phyloP scores from a whole-genome alignment of 306 rosid species.

The Pachyrhizus erosus region DNA sequence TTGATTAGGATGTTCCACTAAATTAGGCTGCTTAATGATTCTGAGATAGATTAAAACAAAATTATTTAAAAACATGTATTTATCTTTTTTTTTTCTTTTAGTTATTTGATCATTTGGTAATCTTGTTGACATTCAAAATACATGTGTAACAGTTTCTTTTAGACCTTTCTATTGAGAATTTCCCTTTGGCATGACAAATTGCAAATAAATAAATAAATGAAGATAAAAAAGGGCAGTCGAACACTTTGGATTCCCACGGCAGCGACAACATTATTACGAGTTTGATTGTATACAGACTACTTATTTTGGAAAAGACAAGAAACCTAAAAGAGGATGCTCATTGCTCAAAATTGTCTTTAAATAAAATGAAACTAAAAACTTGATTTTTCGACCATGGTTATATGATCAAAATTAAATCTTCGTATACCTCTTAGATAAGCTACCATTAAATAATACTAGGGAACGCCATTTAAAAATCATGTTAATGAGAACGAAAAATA shows the following conservation, averaged over 20 bases:
- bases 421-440: neutral
- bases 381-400: neutral
- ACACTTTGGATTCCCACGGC: conserved; percentile 4
- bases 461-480: too few species aligned
- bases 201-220: conserved; percentile 9
- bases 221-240: neutral
- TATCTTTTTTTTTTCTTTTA: neutral
- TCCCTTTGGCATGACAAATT: neutral
- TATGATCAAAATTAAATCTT: neutral
- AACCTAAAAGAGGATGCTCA: neutral
- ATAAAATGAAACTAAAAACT: neutral
- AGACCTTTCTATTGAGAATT: neutral
- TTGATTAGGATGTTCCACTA: conserved; percentile 34
- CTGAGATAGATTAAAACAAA: neutral
- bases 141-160: neutral
- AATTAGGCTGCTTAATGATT: conserved; percentile 32
- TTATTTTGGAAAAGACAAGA: neutral
- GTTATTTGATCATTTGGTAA: neutral
- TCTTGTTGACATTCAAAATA: neutral
- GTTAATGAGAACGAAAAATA: too few species aligned
- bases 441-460: neutral
- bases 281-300: neutral
- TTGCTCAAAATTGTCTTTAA: neutral
- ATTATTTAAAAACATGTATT: neutral
- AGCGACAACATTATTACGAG: conserved; percentile 12